Base-by-base conservation (phyloP, 306 rosid species). In the Medicago lupulina region DNA sequence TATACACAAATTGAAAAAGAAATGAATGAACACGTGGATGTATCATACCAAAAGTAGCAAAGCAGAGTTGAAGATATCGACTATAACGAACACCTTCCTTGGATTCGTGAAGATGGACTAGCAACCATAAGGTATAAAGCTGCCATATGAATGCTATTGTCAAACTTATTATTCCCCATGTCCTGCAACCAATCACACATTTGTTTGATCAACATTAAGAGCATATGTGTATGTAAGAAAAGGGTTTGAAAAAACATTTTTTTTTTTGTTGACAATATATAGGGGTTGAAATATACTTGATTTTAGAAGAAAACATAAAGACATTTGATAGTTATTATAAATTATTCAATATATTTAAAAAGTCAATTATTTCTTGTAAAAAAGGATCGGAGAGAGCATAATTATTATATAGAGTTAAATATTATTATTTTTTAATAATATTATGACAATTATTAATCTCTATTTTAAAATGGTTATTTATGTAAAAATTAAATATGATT, bases 61-160 rank as follows among this genome's bases (percentile, higher is more conserved):
- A 73, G 8, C 79, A 51, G 9, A 89, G 90, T 78, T 76, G 83
- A 51, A 89, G 79, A 77, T 89, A 89, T 80, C 91, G 86, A 46
- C 86, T 64, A 51, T 82, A 84, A 18, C 94, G 90, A 68, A 83
- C 71, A 55, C 70, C 43, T 19, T 87, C 83, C 6, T 50, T 67
- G 0, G 91, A 83, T 49, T 89, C 88, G 1, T 89, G 91, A 28
- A 89, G 85, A 23, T 86, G 87, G 11, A 89, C 82, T 0, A 89
- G 86, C 17, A 89, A 43, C 89, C 91, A 89, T 55, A 87, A 74
- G 7, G 91, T 85, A 86, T 89, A 89, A 3, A 87, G 85, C 40
- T 89, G 91, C 94, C 91, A 89, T 44, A 73, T 11, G 66, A 86
- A 89, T 0, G 80, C 94, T 6, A 87, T 1, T 15, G 79, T 83